phyloP scores from a whole-genome alignment of 2,329 filamentous ascomycete species.

The Coniella vitis region DNA sequence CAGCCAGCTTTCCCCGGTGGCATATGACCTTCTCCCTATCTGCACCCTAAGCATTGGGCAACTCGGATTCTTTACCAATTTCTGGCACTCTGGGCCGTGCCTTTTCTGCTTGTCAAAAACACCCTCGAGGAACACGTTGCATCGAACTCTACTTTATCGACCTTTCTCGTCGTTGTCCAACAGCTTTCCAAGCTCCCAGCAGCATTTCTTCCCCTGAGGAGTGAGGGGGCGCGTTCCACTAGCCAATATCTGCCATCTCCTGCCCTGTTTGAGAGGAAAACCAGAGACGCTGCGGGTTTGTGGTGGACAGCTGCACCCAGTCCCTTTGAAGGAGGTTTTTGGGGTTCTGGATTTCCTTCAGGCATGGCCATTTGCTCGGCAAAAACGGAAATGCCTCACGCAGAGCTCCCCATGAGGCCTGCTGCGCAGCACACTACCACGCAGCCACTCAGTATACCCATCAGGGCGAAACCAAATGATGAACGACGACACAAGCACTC shows the following conservation, averaged over 20 bases:
- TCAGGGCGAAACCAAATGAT: slow-evolving; percentile 18
- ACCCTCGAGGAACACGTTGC: no score
- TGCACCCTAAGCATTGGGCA: not conserved
- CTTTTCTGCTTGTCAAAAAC: no score
- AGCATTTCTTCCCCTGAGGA: no score
- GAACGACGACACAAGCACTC: slow-evolving; percentile 51
- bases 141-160: no score
- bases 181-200: no score
- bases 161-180: no score
- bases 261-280: no score
- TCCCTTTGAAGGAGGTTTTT: slow-evolving; percentile 1
- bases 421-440: slow-evolving; percentile 20
- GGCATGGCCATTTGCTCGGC: slow-evolving; percentile 17
- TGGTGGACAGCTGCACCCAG: not conserved
- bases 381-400: slow-evolving; percentile 19
- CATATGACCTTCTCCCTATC: slow-evolving; percentile 3
- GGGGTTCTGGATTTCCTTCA: slow-evolving; percentile 2
- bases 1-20: not conserved
- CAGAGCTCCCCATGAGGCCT: slow-evolving; percentile 29
- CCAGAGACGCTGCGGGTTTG: not conserved
- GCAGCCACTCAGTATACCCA: slow-evolving; percentile 13
- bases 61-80: not conserved
- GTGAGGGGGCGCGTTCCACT: no score
- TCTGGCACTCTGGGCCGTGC: not conserved
- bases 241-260: no score